Evolutionary conservation across 192 early-diverging fungal genomes (phyloP), one percentile per base, ranked within the genome.

Genomic region (Coemansia asiatica): DNA sequence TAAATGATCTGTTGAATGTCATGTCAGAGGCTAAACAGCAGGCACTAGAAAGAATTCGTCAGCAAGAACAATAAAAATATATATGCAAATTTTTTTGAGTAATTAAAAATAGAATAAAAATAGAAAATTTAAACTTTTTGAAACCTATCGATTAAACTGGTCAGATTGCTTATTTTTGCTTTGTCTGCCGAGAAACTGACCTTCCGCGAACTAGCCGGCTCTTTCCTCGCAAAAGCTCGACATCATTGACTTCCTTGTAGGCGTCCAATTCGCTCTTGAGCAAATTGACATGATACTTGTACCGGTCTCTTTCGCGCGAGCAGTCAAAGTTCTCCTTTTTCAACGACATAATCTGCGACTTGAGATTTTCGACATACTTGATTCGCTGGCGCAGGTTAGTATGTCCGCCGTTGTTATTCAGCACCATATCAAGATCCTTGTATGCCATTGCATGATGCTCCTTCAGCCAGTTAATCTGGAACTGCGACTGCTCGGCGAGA

Each of bases 401-500:
- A 40, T 82, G 80, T 16, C 75, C 75, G 36, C 68, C 67, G 25
- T 60, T 64, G 54, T 64, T 68, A 56, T 56, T 74, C 21, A 82
- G 67, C 22, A 73, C 64, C 6, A 19, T 36, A 35, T 82, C 75
- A 27, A 82, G 55, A 10, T 76, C 80, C 7, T 64, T 63, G 47
- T 77, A 82, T 1, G 75, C 80, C 35, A 66, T 64, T 12, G 75
- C 59, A 65, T 76, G 73, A 63, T 82, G 76, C 8, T 77, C 75
- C 64, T 76, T 76, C 23, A 82, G 75, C 80, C 80, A 82, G 28
- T 54, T 60, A 63, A 74, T 77, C 64, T 82, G 80, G 68, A 76
- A 82, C 27, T 77, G 71, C 28, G 64, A 63, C 46, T 76, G 67
- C 66, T 82, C 80, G 0, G 80, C 80, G 49, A 74, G 55, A 23